Evolutionary conservation across 305 asterid species (phyloP).

Genomic region (Salvia sclarea): DNA sequence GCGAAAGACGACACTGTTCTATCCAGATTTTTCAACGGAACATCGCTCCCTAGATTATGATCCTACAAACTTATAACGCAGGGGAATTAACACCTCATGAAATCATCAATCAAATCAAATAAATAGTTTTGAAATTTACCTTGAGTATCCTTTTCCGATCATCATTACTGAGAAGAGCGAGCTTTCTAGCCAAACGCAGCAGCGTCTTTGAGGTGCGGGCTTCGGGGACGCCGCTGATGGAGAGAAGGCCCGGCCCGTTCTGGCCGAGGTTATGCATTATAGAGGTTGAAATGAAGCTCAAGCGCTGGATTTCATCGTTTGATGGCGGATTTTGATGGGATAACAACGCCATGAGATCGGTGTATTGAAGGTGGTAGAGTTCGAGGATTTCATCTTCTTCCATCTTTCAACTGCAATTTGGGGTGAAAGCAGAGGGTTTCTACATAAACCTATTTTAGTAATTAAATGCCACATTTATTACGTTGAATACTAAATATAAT

Average conservation of each 20-base stretch:
- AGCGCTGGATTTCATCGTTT: conserved; percentile 45
- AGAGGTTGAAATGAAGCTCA: conserved; percentile 37
- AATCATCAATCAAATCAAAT: not conserved
- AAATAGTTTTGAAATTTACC: too few species aligned
- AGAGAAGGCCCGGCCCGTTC: conserved; percentile 79
- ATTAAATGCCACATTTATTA: too few species aligned
- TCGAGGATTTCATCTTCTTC: conserved; percentile 50
- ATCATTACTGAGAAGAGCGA: conserved; percentile 59
- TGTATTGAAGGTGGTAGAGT: conserved; percentile 57
- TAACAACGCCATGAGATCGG: conserved; percentile 55
- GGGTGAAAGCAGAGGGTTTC: not conserved
- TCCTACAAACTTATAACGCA: conserved; percentile 50
- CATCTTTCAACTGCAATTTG: conserved; percentile 30
- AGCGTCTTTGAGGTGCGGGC: conserved; percentile 51
- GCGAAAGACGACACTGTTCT: conserved; percentile 79
- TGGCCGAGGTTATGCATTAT: conserved; percentile 75
- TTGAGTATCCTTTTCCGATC: conserved; percentile 72
- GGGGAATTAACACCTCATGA: not conserved
- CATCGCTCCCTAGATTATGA: conserved; percentile 85
- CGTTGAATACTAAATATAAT: too few species aligned
- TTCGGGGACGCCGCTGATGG: conserved; percentile 61
- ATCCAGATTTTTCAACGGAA: conserved; percentile 62
- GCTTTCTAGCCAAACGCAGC: conserved; percentile 76
- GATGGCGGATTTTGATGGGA: conserved; percentile 39
- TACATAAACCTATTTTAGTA: not conserved